phyloP scores from a whole-genome alignment of 176 grass and related monocot genomes.

The Leersia perrieri region DNA sequence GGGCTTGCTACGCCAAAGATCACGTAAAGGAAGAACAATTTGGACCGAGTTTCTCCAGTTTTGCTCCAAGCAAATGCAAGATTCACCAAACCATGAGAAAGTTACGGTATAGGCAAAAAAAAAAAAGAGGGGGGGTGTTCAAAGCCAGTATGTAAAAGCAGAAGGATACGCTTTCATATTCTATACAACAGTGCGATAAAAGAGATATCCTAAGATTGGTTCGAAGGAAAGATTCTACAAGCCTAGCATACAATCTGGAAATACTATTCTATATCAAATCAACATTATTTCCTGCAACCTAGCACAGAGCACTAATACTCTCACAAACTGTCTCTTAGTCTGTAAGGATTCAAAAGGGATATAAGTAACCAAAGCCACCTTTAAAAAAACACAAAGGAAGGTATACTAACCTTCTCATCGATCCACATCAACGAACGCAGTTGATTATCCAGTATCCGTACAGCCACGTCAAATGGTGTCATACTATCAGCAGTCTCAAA shows the following conservation, averaged over 20 bases:
- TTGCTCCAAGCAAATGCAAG: conserved; percentile 2
- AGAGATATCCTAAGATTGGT: not conserved
- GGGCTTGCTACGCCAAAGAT: conserved; percentile 5
- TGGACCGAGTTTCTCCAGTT: conserved; percentile 10
- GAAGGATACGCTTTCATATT: not conserved
- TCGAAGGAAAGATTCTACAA: not conserved
- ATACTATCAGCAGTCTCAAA: conserved; percentile 68
- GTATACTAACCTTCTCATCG: conserved; percentile 77
- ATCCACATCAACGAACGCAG: conserved; percentile 95
- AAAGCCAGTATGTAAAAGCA: not conserved
- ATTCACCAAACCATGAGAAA: not conserved
- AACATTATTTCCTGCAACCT: conserved; percentile 19
- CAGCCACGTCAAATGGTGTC: conserved; percentile 95
- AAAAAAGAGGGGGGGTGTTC: conserved; percentile 10
- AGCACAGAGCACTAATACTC: not conserved
- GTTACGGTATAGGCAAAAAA: not conserved
- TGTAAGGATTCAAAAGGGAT: not conserved
- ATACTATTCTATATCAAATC: not conserved
- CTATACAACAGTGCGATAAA: not conserved
- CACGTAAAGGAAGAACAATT: not conserved
- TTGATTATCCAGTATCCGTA: conserved; percentile 96
- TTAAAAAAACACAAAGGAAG: not conserved
- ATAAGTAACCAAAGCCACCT: not conserved
- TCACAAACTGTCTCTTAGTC: not conserved
- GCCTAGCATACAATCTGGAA: conserved; percentile 3